Conservation (phyloP, 768 basidiomycete species). For the Leccinum incarnatum region DNA sequence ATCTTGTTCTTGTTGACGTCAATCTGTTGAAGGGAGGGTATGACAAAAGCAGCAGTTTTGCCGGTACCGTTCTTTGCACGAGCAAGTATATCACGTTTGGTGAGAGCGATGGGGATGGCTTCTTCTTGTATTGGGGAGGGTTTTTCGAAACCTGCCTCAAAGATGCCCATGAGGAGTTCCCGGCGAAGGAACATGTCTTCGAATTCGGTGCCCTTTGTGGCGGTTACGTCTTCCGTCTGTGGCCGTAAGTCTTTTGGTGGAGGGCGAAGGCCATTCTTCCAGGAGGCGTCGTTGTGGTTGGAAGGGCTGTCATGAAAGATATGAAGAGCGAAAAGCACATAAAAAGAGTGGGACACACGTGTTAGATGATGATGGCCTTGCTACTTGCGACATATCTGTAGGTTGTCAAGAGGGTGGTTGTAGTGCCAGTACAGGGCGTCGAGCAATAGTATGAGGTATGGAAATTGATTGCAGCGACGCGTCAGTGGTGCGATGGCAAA, state of each 20-base stretch:
- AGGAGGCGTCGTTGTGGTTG: slow-evolving; percentile 39
- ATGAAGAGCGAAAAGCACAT: slow-evolving; percentile 3
- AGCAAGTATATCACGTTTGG: slow-evolving; percentile 90
- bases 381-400: slow-evolving; percentile 30
- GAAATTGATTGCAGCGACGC: slow-evolving; percentile 23
- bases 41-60: slow-evolving; percentile 98
- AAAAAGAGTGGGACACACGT: slow-evolving; percentile 19
- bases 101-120: slow-evolving; percentile 92
- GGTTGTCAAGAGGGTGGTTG: slow-evolving; percentile 7
- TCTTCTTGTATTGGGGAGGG: slow-evolving; percentile 99
- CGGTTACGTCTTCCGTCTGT: slow-evolving; percentile 96
- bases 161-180: slow-evolving; percentile 99
- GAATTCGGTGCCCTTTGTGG: slow-evolving; percentile 91
- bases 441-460: slow-evolving; percentile 11
- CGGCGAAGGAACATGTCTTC: slow-evolving; percentile 91
- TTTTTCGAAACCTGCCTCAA: slow-evolving; percentile 95
- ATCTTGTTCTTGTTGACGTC: slow-evolving; percentile 83
- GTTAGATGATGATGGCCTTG: slow-evolving; percentile 33
- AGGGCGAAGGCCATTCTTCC: slow-evolving; percentile 77
- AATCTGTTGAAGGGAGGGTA: slow-evolving; percentile 92
- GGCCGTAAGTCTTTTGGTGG: slow-evolving; percentile 92
- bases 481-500: slow-evolving; percentile 18
- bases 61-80: slow-evolving; percentile 97
- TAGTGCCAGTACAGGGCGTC: slow-evolving; percentile 14
- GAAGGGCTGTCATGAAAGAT: slow-evolving; percentile 19